phyloP scores from a whole-genome alignment of 202 grass and related monocot species.

The Panicum virgatum region DNA sequence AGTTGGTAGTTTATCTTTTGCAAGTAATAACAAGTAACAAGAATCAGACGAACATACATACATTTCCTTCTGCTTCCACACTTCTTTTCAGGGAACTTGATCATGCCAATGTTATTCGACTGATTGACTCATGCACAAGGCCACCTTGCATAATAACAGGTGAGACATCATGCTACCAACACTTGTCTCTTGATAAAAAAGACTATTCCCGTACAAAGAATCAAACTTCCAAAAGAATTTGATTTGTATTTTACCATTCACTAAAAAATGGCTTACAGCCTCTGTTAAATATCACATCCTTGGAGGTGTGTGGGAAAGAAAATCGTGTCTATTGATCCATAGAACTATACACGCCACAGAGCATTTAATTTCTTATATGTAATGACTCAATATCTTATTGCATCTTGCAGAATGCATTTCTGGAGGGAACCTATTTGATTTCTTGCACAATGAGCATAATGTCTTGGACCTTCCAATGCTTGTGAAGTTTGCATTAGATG shows the following conservation, averaged over 20 bases:
- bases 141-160: constrained; percentile 75
- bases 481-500: constrained; percentile 62
- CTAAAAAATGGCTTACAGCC: too few species aligned
- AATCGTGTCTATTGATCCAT: too few species aligned
- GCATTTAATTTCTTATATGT: background rate
- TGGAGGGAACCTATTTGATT: constrained; percentile 64
- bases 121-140: constrained; percentile 71
- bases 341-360: background rate
- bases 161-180: constrained; percentile 13
- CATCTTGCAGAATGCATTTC: constrained; percentile 65
- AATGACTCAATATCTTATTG: constrained; percentile 11
- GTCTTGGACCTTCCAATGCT: constrained; percentile 42
- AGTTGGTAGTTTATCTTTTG: too few species aligned
- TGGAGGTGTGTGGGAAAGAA: too few species aligned
- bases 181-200: too few species aligned
- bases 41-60: too few species aligned
- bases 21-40: background rate
- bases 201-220: background rate
- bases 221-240: background rate
- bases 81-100: constrained; percentile 68
- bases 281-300: too few species aligned
- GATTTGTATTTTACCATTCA: background rate
- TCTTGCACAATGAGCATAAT: constrained; percentile 61
- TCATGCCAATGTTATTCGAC: constrained; percentile 68
- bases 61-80: background rate